phyloP scores from a whole-genome alignment of 257 asterid genomes.

The Gentiana dahurica region DNA sequence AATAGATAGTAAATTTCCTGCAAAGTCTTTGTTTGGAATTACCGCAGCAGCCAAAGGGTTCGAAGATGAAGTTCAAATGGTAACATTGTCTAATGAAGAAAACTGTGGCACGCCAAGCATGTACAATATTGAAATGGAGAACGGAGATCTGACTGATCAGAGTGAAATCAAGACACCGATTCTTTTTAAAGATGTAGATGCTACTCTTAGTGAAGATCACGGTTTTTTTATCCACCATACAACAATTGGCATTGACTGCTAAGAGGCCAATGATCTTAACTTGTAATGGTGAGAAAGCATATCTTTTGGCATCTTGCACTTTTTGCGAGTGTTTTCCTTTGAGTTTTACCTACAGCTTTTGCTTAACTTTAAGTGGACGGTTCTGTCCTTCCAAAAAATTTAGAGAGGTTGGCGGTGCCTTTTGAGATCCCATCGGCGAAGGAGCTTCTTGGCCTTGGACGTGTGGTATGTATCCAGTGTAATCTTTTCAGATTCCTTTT shows the following conservation, averaged over 20 bases:
- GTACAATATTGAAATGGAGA: constrained; percentile 19
- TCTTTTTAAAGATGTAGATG: constrained; percentile 96
- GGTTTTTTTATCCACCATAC: constrained; percentile 73
- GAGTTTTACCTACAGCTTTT: constrained; percentile 10
- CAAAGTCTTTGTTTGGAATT: constrained; percentile 27
- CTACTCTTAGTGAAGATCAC: constrained; percentile 65
- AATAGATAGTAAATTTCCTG: constrained; percentile 28
- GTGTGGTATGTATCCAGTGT: constrained; percentile 31
- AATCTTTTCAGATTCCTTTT: constrained; percentile 1
- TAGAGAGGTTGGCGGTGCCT: constrained; percentile 60
- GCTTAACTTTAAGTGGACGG: constrained; percentile 34
- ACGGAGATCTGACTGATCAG: constrained; percentile 22
- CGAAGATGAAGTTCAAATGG: constrained; percentile 40
- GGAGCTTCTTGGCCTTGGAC: constrained; percentile 56
- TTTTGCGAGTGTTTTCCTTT: constrained; percentile 4
- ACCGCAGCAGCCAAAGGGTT: constrained; percentile 23
- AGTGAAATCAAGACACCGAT: constrained; percentile 53
- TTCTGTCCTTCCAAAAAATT: constrained; percentile 73
- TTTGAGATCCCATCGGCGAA: constrained; percentile 47
- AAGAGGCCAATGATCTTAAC: constrained; percentile 97
- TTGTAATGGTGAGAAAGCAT: constrained; percentile 49
- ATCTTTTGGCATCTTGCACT: constrained; percentile 3
- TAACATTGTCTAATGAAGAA: constrained; percentile 34
- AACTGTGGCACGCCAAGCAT: constrained; percentile 23
- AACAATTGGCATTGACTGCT: constrained; percentile 78